A percentile compares a stretch with the other conserved stretches of the same genome.
phyloP scores from a whole-genome alignment of 2,329 filamentous ascomycete species.

The Alternaria novae-zelandiae region DNA sequence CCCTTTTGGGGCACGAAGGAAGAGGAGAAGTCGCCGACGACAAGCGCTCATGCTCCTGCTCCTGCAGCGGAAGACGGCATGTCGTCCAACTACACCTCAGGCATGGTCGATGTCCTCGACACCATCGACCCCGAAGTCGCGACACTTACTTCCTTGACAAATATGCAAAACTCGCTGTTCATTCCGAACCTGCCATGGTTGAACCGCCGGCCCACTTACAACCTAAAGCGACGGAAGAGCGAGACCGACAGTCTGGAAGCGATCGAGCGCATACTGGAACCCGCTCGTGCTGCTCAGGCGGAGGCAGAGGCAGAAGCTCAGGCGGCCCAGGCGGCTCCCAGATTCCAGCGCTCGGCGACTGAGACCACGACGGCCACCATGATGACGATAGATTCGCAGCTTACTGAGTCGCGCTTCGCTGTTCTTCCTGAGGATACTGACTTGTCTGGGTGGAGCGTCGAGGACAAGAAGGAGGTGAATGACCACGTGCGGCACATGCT shows the following conservation, averaged over 20 bases:
- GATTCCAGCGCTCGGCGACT: conserved; percentile 33
- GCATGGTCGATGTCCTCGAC: conserved; percentile 72
- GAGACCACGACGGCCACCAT: conserved; percentile 44
- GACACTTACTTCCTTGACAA: conserved; percentile 82
- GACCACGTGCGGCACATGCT: conserved; percentile 89
- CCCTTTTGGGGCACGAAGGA: conserved; percentile 34
- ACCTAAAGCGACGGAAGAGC: conserved; percentile 62
- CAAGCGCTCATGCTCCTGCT: neutral
- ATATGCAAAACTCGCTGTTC: conserved; percentile 89
- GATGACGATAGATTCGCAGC: conserved; percentile 69
- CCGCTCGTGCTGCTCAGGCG: conserved; percentile 23
- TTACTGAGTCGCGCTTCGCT: conserved; percentile 76
- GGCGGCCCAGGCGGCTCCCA: conserved; percentile 24
- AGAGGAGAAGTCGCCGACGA: conserved; percentile 10
- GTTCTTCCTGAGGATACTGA: conserved; percentile 76
- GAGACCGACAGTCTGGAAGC: conserved; percentile 41
- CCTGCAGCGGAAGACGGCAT: conserved; percentile 5
- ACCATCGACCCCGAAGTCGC: conserved; percentile 82
- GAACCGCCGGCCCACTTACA: conserved; percentile 81
- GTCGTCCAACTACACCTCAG: conserved; percentile 61
- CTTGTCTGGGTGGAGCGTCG: conserved; percentile 75
- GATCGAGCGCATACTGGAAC: conserved; percentile 35
- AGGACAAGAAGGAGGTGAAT: conserved; percentile 78
- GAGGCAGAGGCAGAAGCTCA: conserved; percentile 14
- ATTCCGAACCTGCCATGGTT: conserved; percentile 80